Percentiles rank a stretch among this genome's conserved stretches.
Evolutionary conservation across 2,329 filamentous ascomycete species (phyloP).

Genomic region (Pseudopyrenochaeta lycopersici): DNA sequence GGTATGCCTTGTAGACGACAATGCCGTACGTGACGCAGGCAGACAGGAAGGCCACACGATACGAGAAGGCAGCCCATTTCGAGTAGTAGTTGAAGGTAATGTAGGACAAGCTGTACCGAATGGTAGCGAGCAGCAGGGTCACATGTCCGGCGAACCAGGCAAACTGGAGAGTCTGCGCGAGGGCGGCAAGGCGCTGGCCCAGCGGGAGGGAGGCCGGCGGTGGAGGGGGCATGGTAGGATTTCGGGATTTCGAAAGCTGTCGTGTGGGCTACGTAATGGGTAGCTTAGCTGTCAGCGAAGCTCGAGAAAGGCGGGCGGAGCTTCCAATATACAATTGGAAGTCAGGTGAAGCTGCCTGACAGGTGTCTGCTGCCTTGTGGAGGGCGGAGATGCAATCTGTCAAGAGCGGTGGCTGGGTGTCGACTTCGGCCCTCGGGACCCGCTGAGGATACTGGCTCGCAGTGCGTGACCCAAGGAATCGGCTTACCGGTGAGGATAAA

Average conservation of each 20-base stretch:
- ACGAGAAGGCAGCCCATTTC: constrained; percentile 79
- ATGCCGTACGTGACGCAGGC: constrained; percentile 95
- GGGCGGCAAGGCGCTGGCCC: constrained; percentile 75
- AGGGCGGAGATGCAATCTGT: constrained; percentile 45
- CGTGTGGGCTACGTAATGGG: constrained; percentile 36
- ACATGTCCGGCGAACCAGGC: constrained; percentile 77
- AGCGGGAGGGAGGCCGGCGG: constrained; percentile 75
- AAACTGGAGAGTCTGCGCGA: constrained; percentile 95
- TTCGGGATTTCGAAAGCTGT: constrained; percentile 29
- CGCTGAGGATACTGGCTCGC: constrained; percentile 35
- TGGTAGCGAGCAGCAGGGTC: constrained; percentile 80
- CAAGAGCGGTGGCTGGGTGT: constrained; percentile 43
- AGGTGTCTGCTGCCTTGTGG: constrained; percentile 23
- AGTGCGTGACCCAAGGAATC: constrained; percentile 30
- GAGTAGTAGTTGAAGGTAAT: constrained; percentile 87
- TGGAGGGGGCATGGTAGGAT: constrained; percentile 73
- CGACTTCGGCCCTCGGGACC: constrained; percentile 35
- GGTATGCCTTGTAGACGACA: constrained; percentile 97
- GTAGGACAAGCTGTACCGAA: constrained; percentile 86
- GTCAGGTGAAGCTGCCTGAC: constrained; percentile 17
- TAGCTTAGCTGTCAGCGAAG: constrained; percentile 34
- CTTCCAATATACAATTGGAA: constrained; percentile 22
- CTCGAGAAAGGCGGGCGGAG: constrained; percentile 16
- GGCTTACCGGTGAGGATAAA: constrained; percentile 38
- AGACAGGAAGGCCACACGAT: constrained; percentile 88